Conservation (phyloP, 305 asterid species). For the Solanum aculeatissimum region DNA sequence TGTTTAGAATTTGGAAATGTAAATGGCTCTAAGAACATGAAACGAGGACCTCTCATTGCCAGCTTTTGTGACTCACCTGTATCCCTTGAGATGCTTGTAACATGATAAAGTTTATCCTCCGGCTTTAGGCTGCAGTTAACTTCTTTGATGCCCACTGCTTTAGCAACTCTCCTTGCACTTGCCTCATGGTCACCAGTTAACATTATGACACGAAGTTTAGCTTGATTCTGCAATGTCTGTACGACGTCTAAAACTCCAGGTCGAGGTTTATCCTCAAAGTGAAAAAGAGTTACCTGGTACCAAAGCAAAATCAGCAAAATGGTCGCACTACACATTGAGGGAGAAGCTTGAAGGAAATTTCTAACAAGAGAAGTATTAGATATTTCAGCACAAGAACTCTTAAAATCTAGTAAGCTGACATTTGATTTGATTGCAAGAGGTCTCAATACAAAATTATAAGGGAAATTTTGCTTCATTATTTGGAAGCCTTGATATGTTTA, state of each 20-base stretch:
- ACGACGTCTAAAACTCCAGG: slow-evolving; percentile 58
- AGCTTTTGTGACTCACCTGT: slow-evolving; percentile 35
- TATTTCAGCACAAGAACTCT: background rate
- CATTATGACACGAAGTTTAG: slow-evolving; percentile 79
- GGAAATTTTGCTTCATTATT: background rate
- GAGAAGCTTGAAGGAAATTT: background rate
- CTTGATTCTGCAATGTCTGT: slow-evolving; percentile 56
- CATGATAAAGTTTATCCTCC: slow-evolving; percentile 93
- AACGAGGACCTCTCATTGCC: background rate
- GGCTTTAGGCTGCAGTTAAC: slow-evolving; percentile 88
- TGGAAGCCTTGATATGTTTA: background rate
- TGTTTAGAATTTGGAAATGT: background rate
- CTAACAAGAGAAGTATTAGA: background rate
- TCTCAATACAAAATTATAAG: background rate
- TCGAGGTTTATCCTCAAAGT: slow-evolving; percentile 90
- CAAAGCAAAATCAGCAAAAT: background rate
- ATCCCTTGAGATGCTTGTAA: slow-evolving; percentile 70
- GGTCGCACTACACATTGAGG: background rate
- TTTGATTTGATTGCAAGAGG: background rate
- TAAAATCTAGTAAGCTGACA: background rate
- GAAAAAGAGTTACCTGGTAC: slow-evolving; percentile 84
- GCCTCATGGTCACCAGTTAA: slow-evolving; percentile 94
- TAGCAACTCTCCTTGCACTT: slow-evolving; percentile 92
- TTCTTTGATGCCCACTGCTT: slow-evolving; percentile 83
- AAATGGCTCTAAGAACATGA: background rate